Evolutionary conservation across 441 rosid species (phyloP).

Genomic region (Populus trichocarpa): DNA sequence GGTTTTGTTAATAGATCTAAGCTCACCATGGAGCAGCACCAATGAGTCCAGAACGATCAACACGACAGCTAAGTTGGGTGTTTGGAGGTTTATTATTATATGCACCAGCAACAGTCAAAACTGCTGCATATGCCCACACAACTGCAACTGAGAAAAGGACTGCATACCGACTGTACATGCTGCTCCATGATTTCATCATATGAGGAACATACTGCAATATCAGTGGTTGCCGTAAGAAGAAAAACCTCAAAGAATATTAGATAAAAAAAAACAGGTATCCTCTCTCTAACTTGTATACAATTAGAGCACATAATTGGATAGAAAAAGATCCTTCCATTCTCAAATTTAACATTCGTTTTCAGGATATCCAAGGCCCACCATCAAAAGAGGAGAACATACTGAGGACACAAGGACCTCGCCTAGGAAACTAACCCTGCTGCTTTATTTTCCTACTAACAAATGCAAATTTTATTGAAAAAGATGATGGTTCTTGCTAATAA

Average conservation of each 20-base stretch:
- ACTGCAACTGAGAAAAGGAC: slow-evolving; percentile 52
- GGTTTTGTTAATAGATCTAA: background rate
- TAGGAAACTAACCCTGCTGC: background rate
- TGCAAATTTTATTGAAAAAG: no score
- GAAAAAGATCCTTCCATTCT: background rate
- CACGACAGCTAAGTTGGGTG: slow-evolving; percentile 73
- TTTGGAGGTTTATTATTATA: slow-evolving; percentile 45
- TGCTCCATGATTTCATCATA: slow-evolving; percentile 40
- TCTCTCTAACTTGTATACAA: background rate
- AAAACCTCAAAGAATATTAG: background rate
- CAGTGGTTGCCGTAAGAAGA: background rate
- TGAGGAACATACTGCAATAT: slow-evolving; percentile 64
- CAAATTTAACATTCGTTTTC: background rate
- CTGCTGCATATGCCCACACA: slow-evolving; percentile 69
- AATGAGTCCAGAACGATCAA: slow-evolving; percentile 83
- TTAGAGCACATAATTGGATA: background rate
- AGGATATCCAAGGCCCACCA: background rate
- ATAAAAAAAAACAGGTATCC: background rate
- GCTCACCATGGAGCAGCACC: slow-evolving; percentile 72
- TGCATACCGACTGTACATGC: slow-evolving; percentile 42
- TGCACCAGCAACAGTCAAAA: slow-evolving; percentile 76
- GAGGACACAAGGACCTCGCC: background rate
- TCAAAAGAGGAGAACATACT: background rate
- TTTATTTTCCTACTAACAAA: background rate
- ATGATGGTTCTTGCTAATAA: background rate